A percentile compares a stretch with the other conserved stretches of the same genome.
phyloP scores from a whole-genome alignment of 2,329 filamentous ascomycete genomes.

The Aspergillus nomiae region DNA sequence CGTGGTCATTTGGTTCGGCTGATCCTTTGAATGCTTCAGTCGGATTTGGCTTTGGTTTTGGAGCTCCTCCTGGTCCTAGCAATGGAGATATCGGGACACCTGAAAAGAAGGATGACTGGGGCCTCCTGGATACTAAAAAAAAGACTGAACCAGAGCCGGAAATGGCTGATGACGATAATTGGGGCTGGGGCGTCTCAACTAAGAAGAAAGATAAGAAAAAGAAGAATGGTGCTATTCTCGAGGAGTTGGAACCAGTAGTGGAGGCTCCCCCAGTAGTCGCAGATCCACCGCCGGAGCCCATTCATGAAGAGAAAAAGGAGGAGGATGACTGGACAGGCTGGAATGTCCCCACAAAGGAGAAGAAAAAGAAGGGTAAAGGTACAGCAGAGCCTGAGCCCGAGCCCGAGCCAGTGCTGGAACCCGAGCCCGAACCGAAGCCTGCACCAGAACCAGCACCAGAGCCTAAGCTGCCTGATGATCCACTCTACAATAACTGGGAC shows the following conservation, averaged over 20 bases:
- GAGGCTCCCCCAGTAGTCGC: conserved; percentile 19
- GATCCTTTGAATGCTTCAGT: conserved; percentile 38
- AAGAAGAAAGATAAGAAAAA: conserved; percentile 40
- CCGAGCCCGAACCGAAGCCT: no score
- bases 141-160: conserved; percentile 27
- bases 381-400: conserved; percentile 19
- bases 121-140: conserved; percentile 44
- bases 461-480: conserved; percentile 23
- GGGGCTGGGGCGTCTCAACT: conserved; percentile 28
- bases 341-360: conserved; percentile 29
- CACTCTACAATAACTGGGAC: conserved; percentile 23
- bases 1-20: conserved; percentile 42
- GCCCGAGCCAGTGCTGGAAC: conserved; percentile 7
- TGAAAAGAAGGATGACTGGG: conserved; percentile 42
- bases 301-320: conserved; percentile 25
- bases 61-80: conserved; percentile 31
- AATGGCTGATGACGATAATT: conserved; percentile 30
- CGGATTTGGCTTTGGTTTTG: conserved; percentile 48
- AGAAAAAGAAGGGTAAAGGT: conserved; percentile 33
- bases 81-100: conserved; percentile 42
- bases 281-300: conserved; percentile 21
- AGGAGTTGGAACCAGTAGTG: conserved; percentile 15
- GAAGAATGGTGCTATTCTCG: conserved; percentile 24
- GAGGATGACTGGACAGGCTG: conserved; percentile 31
- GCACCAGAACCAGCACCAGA: conserved; percentile 29